phyloP scores from a whole-genome alignment of 2,329 filamentous ascomycete species.

The Colletotrichum sp. region DNA sequence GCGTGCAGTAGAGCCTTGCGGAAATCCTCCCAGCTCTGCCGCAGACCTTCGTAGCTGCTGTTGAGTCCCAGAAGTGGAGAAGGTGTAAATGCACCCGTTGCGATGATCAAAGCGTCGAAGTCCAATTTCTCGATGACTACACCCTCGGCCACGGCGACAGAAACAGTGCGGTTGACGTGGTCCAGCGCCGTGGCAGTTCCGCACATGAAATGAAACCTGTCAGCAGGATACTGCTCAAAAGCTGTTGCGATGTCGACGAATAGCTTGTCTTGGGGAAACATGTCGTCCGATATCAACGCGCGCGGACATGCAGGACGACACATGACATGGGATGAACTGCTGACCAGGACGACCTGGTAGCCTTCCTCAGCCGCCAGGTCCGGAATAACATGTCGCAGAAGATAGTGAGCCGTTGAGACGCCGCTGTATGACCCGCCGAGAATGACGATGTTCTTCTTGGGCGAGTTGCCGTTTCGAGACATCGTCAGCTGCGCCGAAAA shows the following conservation, averaged over 20 bases:
- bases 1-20: conserved; percentile 41
- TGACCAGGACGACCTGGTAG: conserved; percentile 49
- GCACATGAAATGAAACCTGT: conserved; percentile 45
- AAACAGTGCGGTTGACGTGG: no score
- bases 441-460: conserved; percentile 48
- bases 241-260: conserved; percentile 41
- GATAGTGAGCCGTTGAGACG: conserved; percentile 55
- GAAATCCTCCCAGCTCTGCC: conserved; percentile 40
- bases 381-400: conserved; percentile 56
- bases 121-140: no score
- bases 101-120: conserved; percentile 52
- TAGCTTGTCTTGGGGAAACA: conserved; percentile 48
- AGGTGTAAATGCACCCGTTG: conserved; percentile 49
- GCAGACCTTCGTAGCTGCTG: conserved; percentile 34
- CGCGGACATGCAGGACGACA: conserved; percentile 50
- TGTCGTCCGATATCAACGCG: conserved; percentile 47
- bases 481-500: not conserved
- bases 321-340: conserved; percentile 42
- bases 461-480: conserved; percentile 1
- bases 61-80: conserved; percentile 49
- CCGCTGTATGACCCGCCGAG: conserved; percentile 60
- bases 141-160: no score
- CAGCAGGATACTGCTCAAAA: conserved; percentile 43
- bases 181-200: conserved; percentile 42
- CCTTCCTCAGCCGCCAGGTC: conserved; percentile 33